Evolutionary conservation across 2,329 filamentous ascomycete species (phyloP).

Genomic region (Pseudogymnoascus sp.): DNA sequence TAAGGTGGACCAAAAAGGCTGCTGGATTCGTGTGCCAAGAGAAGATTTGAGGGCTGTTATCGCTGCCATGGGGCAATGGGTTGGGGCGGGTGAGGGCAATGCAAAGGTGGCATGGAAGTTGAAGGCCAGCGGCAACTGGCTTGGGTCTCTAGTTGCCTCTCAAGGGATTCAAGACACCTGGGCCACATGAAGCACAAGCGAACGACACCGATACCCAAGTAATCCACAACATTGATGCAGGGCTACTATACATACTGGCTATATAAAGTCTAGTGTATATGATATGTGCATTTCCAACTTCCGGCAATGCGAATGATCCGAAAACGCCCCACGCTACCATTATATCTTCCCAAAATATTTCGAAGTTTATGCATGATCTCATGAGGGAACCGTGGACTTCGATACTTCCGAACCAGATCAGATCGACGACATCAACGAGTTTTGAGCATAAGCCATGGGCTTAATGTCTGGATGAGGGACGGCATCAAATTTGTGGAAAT

Average conservation of each 20-base stretch:
- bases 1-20: constrained; percentile 46
- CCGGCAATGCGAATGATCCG: constrained; percentile 7
- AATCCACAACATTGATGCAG: not conserved
- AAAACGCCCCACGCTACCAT: constrained; percentile 7
- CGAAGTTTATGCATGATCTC: constrained; percentile 7
- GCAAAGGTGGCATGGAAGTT: constrained; percentile 41
- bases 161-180: constrained; percentile 10
- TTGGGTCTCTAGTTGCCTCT: constrained; percentile 50
- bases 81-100: constrained; percentile 35
- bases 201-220: not conserved
- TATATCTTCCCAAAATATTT: constrained; percentile 7
- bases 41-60: constrained; percentile 54
- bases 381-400: constrained; percentile 5
- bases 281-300: constrained; percentile 7
- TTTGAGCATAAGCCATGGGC: constrained; percentile 88
- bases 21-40: constrained; percentile 59
- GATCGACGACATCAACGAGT: constrained; percentile 65
- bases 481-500: constrained; percentile 90
- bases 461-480: constrained; percentile 93
- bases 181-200: not conserved
- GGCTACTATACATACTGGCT: constrained; percentile 9
- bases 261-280: constrained; percentile 8
- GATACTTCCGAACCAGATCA: constrained; percentile 47
- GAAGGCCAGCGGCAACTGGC: constrained; percentile 55
- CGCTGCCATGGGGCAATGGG: constrained; percentile 60